Evolutionary conservation across 2,329 filamentous ascomycete species (phyloP), one percentile per base, ranked within the genome.

Genomic region (Fusarium domesticum): DNA sequence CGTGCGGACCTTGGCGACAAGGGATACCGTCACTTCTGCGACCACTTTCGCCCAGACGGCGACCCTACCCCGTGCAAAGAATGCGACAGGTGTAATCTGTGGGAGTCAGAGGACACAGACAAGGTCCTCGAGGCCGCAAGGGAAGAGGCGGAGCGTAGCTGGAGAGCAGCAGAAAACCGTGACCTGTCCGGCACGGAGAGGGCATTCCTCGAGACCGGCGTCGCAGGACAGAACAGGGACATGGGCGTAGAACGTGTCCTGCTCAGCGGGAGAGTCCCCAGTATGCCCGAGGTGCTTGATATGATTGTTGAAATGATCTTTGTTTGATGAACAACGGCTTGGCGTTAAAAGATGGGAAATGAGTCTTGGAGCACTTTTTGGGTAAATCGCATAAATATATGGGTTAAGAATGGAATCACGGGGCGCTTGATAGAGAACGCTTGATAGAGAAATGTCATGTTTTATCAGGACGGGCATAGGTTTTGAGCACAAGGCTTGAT

Each of bases 21-120:
- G 64, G 91, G 92, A 1, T 97, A 98, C 66, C 77, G 83, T 31
- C 93, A 98, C 67, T 98, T 96, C 62, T 98, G 93, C 65, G 87
- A 96, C 64, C 93, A 97, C 68, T 97, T 97, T 65, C 80, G 93
- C 7, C 85, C 88, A 8, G 79, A 87, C 49, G 88, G 86, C 0
- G 89, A 91, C 37, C 73, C 75, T 16, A 78, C 80, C 12, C 73
- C 76, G 12, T 98, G 93, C 64, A 75, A 66, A 1, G 83, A 95
- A 64, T 97, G 93, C 69, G 83, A 84, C 33, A 83, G 81, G 58
- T 92, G 87, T 67, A 89, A 90, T 61, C 74, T 92, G 10, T 87
- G 84, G 70, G 86, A 91, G 68, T 78, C 83, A 42, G 87, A 91
- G 63, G 81, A 90, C 57, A 79, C 76, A 45, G 86, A 89, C 48